Percentiles rank a stretch among this genome's conserved stretches.
Evolutionary conservation across 495 filamentous ascomycete species (phyloP).

Genomic region (Cudoniella acicularis): DNA sequence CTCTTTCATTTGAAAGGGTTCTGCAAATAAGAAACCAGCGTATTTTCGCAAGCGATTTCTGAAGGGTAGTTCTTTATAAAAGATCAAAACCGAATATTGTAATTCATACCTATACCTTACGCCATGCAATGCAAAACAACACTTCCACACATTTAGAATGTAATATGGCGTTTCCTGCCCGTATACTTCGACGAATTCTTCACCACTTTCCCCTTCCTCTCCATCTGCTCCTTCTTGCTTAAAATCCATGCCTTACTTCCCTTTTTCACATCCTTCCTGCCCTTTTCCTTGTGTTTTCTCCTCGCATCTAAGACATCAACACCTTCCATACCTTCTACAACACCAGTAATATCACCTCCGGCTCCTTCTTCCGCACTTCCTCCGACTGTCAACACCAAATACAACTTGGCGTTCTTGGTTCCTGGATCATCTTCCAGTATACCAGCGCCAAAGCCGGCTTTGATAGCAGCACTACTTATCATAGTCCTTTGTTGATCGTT

Average conservation of each 20-base stretch:
- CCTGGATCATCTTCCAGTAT: slow-evolving; percentile 91
- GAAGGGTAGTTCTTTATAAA: no score
- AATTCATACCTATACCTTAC: slow-evolving; percentile 10
- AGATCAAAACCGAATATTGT: slow-evolving; percentile 10
- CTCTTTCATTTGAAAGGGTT: no score
- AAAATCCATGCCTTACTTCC: slow-evolving; percentile 88
- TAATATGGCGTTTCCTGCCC: slow-evolving; percentile 64
- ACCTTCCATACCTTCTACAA: slow-evolving; percentile 81
- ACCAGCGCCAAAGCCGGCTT: slow-evolving; percentile 92
- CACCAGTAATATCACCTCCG: slow-evolving; percentile 76
- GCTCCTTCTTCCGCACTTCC: slow-evolving; percentile 62
- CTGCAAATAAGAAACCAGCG: no score
- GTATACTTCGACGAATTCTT: slow-evolving; percentile 90
- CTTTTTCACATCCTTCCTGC: slow-evolving; percentile 57
- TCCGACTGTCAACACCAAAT: slow-evolving; percentile 90
- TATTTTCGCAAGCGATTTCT: no score
- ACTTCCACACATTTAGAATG: slow-evolving; percentile 15
- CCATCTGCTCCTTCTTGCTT: slow-evolving; percentile 94
- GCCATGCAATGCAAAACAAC: slow-evolving; percentile 23
- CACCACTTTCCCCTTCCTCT: slow-evolving; percentile 88
- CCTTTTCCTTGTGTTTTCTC: slow-evolving; percentile 47
- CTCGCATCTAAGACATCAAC: slow-evolving; percentile 79
- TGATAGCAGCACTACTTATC: slow-evolving; percentile 85
- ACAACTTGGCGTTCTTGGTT: slow-evolving; percentile 91
- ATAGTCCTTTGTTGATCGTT: slow-evolving; percentile 87